A percentile compares a stretch with the other conserved stretches of the same genome.
Conservation (phyloP, 768 basidiomycete genomes). For the Dentipellis sp. region DNA sequence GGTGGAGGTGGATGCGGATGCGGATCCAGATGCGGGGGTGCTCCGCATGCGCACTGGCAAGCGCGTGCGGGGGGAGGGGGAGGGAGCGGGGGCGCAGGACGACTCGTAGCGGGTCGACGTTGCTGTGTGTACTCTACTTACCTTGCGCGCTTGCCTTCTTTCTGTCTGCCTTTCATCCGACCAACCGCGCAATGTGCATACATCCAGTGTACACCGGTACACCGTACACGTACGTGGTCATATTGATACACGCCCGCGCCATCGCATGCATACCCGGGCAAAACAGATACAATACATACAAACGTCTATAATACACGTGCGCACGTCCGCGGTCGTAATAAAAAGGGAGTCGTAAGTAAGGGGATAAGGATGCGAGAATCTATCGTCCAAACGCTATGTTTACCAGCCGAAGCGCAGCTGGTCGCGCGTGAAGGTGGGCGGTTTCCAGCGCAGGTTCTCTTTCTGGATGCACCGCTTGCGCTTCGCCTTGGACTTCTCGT, state of each 20-base stretch:
- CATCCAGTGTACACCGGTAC: too few relatives aligned
- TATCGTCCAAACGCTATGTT: neutral
- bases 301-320: neutral
- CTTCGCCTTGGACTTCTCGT: slow-evolving; percentile 78
- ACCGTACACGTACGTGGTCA: neutral
- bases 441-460: slow-evolving; percentile 84
- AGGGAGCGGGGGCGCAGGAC: neutral
- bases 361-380: too few relatives aligned
- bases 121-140: too few relatives aligned
- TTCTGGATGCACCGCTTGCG: slow-evolving; percentile 70
- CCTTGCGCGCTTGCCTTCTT: too few relatives aligned
- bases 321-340: neutral
- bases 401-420: slow-evolving; percentile 69
- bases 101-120: neutral
- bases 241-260: neutral
- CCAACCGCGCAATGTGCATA: too few relatives aligned
- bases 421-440: slow-evolving; percentile 85
- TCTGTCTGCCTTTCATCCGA: too few relatives aligned
- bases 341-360: neutral
- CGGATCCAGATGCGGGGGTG: neutral
- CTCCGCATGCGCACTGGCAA: neutral
- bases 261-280: neutral
- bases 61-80: neutral
- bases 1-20: neutral
- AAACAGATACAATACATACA: neutral